Conservation (phyloP, 306 rosid species). For the Datisca glomerata region DNA sequence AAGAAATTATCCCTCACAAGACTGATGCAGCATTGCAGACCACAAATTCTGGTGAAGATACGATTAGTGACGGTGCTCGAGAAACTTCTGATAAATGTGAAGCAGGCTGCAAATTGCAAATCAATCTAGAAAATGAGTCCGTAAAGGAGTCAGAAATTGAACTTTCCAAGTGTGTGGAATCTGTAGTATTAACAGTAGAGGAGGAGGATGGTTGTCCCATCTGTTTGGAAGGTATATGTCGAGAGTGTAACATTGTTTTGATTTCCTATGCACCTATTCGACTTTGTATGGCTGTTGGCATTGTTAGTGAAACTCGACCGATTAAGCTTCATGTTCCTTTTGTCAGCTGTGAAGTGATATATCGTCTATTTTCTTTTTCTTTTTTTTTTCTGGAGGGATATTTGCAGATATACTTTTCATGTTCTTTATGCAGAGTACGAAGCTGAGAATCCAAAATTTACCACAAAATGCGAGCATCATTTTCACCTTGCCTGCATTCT, state of each 20-base stretch:
- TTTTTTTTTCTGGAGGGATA: too few species aligned
- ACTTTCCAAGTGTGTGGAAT: conserved; percentile 40
- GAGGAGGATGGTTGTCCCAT: conserved; percentile 88
- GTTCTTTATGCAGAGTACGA: conserved; percentile 58
- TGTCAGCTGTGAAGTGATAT: too few species aligned
- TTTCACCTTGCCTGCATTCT: conserved; percentile 98
- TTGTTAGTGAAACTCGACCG: too few species aligned
- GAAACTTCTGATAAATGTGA: conserved; percentile 38
- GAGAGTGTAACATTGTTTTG: too few species aligned
- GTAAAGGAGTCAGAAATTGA: conserved; percentile 52
- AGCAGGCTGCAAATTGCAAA: conserved; percentile 43
- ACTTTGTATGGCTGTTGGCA: neutral
- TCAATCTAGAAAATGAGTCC: conserved; percentile 25
- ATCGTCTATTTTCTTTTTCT: too few species aligned
- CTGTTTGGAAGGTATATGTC: conserved; percentile 99
- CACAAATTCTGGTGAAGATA: conserved; percentile 46
- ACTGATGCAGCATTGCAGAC: conserved; percentile 28
- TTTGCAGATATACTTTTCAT: neutral
- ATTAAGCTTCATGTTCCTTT: conserved; percentile 2
- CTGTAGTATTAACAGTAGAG: conserved; percentile 30
- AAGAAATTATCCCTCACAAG: conserved; percentile 43
- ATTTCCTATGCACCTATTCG: neutral
- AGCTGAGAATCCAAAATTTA: conserved; percentile 62
- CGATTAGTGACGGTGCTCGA: conserved; percentile 27
- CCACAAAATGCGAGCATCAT: conserved; percentile 71